These are phyloP conservation scores for Plasmodium chabaudi DNA, from an alignment of 169 alveolate genomes.

Conservation along the genomic window DNA sequence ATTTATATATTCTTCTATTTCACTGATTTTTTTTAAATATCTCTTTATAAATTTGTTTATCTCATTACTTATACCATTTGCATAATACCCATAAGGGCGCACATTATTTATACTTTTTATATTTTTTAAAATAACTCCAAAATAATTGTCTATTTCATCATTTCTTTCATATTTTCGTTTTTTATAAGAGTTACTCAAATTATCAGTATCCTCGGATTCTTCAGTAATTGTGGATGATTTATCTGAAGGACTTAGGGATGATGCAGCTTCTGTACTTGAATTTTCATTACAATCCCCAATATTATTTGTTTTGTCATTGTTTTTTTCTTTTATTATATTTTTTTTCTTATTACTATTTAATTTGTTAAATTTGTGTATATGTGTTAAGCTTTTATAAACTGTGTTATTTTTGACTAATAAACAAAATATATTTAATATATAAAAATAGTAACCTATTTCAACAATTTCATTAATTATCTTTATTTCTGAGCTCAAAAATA, in stretches of 20 bases:
- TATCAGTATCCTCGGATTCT: constrained; percentile 15
- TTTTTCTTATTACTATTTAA: constrained; percentile 28
- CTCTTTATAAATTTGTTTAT: constrained; percentile 78
- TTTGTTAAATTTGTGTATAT: constrained; percentile 74
- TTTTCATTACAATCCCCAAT: constrained; percentile 13
- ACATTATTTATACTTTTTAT: constrained; percentile 61
- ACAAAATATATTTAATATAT: constrained; percentile 66
- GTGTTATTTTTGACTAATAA: constrained; percentile 70
- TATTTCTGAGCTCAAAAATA: constrained; percentile 76
- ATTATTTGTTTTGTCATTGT: constrained; percentile 17
- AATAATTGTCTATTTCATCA: constrained; percentile 69
- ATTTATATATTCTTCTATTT: constrained; percentile 77
- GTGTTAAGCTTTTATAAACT: constrained; percentile 64
- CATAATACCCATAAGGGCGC: constrained; percentile 79
- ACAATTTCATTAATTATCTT: constrained; percentile 77
- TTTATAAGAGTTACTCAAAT: constrained; percentile 23
- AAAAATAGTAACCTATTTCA: constrained; percentile 72
- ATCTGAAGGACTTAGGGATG: constrained; percentile 6
- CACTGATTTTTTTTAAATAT: constrained; percentile 76
- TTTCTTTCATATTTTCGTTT: constrained; percentile 37
- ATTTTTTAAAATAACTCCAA: constrained; percentile 70
- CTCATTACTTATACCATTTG: constrained; percentile 78
- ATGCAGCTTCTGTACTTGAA: constrained; percentile 11
- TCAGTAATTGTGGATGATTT: constrained; percentile 17
- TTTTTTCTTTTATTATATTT: constrained; percentile 5